These are phyloP conservation scores for Penicillium janthinellum DNA, from an alignment of 2,329 filamentous ascomycete species.

Conservation along the genomic window DNA sequence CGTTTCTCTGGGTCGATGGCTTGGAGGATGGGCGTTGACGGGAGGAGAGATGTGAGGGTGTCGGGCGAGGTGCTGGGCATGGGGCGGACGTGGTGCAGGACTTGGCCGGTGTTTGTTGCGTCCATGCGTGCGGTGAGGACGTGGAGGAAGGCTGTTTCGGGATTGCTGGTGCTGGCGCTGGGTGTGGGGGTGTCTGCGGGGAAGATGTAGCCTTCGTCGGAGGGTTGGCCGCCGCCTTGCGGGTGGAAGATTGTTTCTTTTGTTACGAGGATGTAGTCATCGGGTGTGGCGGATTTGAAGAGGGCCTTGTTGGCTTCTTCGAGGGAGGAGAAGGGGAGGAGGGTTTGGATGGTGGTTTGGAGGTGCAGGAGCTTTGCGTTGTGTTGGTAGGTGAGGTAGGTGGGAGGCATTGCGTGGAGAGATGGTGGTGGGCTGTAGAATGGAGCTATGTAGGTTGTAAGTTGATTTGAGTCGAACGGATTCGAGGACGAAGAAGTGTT, in stretches of 20 bases:
- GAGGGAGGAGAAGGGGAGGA: slow-evolving; percentile 54
- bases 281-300: slow-evolving; percentile 58
- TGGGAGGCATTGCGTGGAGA: slow-evolving; percentile 11
- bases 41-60: slow-evolving; percentile 36
- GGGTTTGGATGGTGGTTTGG: slow-evolving; percentile 48
- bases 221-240: slow-evolving; percentile 74
- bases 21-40: slow-evolving; percentile 56
- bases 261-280: slow-evolving; percentile 62
- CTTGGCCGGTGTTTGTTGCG: slow-evolving; percentile 37
- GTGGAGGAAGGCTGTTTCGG: neutral
- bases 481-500: neutral
- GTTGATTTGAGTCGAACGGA: neutral
- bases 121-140: slow-evolving; percentile 8
- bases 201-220: slow-evolving; percentile 62
- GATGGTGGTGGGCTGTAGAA: neutral
- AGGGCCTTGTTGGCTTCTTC: slow-evolving; percentile 56
- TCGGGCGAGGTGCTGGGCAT: slow-evolving; percentile 44
- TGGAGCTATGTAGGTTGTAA: too few species aligned
- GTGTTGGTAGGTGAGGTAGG: slow-evolving; percentile 38
- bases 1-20: slow-evolving; percentile 63
- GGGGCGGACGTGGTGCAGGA: slow-evolving; percentile 69
- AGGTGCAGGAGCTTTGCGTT: slow-evolving; percentile 47
- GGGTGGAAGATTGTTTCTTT: slow-evolving; percentile 72
- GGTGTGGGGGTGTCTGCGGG: neutral
- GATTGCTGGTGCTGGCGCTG: neutral